Evolutionary conservation across 106 monocot genomes (phyloP).

Genomic region (Dendrobium catenatum): DNA sequence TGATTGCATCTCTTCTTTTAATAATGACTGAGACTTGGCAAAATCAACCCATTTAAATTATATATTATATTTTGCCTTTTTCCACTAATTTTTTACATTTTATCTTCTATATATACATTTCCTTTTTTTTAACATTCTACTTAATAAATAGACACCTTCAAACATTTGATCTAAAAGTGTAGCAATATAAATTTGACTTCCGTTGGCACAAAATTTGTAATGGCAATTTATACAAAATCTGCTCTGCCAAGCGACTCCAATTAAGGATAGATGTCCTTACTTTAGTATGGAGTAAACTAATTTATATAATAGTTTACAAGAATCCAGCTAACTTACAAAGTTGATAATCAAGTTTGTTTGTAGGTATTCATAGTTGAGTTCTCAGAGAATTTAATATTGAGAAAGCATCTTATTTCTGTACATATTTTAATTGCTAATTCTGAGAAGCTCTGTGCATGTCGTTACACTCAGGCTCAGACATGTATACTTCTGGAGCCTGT

Average conservation of each 20-base stretch:
- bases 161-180: neutral
- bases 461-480: neutral
- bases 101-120: no score
- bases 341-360: slow-evolving; percentile 12
- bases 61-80: no score
- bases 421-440: slow-evolving; percentile 17
- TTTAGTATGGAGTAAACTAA: neutral
- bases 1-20: no score
- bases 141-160: neutral
- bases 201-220: neutral
- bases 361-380: slow-evolving; percentile 34
- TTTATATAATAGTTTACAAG: neutral
- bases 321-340: neutral
- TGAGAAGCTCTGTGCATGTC: slow-evolving; percentile 17
- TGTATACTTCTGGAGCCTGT: slow-evolving; percentile 24
- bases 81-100: no score
- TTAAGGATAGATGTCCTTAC: no score
- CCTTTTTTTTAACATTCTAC: neutral
- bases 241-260: neutral
- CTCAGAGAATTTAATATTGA: slow-evolving; percentile 16
- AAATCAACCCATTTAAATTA: no score
- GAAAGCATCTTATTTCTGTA: slow-evolving; percentile 15
- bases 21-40: no score
- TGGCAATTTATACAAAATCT: neutral
- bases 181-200: neutral